Evolutionary conservation across 768 basidiomycete genomes (phyloP).

Genomic region (Exsudoporus frostii): DNA sequence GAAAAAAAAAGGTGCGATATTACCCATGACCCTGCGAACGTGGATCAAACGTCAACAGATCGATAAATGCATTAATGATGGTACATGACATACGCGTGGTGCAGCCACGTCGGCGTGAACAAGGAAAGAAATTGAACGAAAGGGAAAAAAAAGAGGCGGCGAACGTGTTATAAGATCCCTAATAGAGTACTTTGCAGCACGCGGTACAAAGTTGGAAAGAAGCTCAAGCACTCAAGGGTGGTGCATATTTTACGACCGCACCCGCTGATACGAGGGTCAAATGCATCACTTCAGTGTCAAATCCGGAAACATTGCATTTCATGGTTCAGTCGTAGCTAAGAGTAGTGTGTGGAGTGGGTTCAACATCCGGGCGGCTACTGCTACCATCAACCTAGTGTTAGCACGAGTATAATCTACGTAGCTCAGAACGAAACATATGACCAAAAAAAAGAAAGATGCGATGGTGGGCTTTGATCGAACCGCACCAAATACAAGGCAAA

Average conservation of each 20-base stretch:
- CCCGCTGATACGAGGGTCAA: too few species aligned
- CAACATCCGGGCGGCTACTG: not conserved
- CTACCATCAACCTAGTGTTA: not conserved
- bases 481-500: not conserved
- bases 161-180: not conserved
- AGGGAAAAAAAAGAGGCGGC: not conserved
- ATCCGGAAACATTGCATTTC: too few species aligned
- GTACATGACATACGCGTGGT: not conserved
- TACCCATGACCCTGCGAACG: not conserved
- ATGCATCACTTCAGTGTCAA: too few species aligned
- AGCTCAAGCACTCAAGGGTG: too few species aligned
- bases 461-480: slow-evolving; percentile 5
- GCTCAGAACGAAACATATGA: not conserved
- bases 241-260: too few species aligned
- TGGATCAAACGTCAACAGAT: not conserved
- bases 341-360: not conserved
- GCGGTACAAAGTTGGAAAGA: not conserved
- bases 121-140: not conserved
- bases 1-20: too few species aligned
- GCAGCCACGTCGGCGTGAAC: not conserved
- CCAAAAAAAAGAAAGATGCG: not conserved
- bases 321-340: too few species aligned
- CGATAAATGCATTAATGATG: not conserved
- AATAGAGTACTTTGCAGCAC: not conserved
- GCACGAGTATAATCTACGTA: slow-evolving; percentile 3